phyloP scores from a whole-genome alignment of 371 early-diverging fungal species.

The Mortierella sp. region DNA sequence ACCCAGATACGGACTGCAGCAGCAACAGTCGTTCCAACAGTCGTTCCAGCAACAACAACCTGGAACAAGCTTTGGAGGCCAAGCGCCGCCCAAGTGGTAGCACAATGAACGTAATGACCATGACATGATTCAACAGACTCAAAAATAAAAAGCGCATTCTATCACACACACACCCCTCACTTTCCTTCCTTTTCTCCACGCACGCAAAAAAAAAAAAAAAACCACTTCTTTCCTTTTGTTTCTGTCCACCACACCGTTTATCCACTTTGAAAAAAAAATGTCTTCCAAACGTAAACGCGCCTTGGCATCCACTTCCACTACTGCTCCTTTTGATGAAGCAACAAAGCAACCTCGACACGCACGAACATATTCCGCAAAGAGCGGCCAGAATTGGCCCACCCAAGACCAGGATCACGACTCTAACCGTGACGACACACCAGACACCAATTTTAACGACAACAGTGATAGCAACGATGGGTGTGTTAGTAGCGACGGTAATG shows the following conservation, averaged over 20 bases:
- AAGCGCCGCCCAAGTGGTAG: conserved; percentile 18
- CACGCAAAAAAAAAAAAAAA: too few species aligned
- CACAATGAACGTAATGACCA: background rate
- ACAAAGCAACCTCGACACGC: too few species aligned
- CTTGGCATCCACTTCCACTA: background rate
- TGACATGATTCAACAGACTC: background rate
- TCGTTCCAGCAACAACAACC: conserved; percentile 19
- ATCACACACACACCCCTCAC: background rate
- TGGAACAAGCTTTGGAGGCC: background rate
- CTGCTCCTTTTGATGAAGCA: background rate
- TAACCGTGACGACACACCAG: background rate
- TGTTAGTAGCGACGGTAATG: background rate
- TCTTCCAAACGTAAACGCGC: conserved; percentile 20
- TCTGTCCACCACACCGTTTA: background rate
- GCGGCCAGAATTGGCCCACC: too few species aligned
- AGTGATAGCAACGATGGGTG: conserved; percentile 8
- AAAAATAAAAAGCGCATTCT: background rate
- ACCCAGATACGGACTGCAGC: conserved; percentile 23
- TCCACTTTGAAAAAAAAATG: background rate
- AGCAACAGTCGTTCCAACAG: conserved; percentile 14
- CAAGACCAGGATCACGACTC: too few species aligned
- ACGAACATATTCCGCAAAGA: background rate
- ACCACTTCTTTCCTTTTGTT: background rate
- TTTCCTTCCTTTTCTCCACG: background rate
- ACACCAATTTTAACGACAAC: background rate